Base-by-base conservation (phyloP, 805 yeast species). In the Starmerella ratchasimensis region DNA sequence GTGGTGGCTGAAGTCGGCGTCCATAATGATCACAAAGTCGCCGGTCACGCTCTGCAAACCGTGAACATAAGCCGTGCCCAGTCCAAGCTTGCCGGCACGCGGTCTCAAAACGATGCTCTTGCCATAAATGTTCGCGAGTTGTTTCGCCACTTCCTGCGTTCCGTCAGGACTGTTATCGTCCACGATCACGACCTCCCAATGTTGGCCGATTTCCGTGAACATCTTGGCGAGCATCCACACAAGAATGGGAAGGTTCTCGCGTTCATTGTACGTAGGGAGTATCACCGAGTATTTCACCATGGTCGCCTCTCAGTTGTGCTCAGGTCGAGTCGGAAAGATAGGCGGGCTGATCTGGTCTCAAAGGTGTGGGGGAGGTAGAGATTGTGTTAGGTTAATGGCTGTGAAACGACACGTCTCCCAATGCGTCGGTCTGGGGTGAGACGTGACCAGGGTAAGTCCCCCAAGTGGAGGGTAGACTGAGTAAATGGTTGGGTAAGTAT, bases 161-260 rank as follows among this genome's bases (percentile, higher is more conserved):
- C 88, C 88, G 56, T 78, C 88, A 31, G 88, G 88, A 9, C 86
- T 77, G 45, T 69, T 72, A 54, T 78, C 88, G 52, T 78, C 88
- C 33, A 78, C 86, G 54, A 78, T 76, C 40, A 78, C 61, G 16
- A 79, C 71, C 56, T 78, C 88, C 88, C 88, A 78, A 55, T 74
- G 66, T 39, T 78, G 56, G 24, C 68, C 63, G 55, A 58, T 57
- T 44, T 64, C 69, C 34, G 63, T 61, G 64, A 78, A 77, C 14
- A 79, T 76, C 57, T 75, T 72, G 46, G 79, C 78, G 45, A 78
- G 61, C 38, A 78, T 66, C 63, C 79, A 78, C 15, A 74, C 65
- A 41, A 78, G 70, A 47, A 78, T 76, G 15, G 88, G 88, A 42
- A 71, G 62, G 53, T 71, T 71, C 60, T 68, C 70, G 54, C 69